These are phyloP conservation scores for Eleusine indica DNA, from an alignment of 176 grass and related monocot species.

Conservation along the genomic window DNA sequence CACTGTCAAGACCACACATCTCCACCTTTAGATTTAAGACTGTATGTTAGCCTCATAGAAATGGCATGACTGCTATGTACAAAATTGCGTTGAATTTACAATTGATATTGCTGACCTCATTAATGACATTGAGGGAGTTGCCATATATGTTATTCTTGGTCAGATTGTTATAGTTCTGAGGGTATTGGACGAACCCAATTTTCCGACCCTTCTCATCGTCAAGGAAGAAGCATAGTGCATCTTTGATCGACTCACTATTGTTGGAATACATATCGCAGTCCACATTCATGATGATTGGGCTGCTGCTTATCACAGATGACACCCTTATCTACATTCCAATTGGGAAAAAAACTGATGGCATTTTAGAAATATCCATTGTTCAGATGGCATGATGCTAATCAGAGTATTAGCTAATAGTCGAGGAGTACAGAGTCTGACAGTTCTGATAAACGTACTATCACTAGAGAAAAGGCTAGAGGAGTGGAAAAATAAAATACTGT, in stretches of 20 bases:
- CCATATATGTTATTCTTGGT: constrained; percentile 71
- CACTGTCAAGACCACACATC: constrained; percentile 50
- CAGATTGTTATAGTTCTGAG: constrained; percentile 71
- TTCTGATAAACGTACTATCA: no score
- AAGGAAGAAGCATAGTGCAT: constrained; percentile 74
- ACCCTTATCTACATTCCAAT: constrained; percentile 66
- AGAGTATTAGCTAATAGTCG: no score
- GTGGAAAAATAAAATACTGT: no score
- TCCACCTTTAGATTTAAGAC: constrained; percentile 59
- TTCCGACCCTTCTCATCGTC: constrained; percentile 77
- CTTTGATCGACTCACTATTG: constrained; percentile 62
- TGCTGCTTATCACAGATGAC: constrained; percentile 82
- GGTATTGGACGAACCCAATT: constrained; percentile 70
- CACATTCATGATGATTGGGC: constrained; percentile 77
- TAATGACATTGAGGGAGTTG: constrained; percentile 52
- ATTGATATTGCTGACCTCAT: constrained; percentile 41
- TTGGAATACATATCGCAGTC: constrained; percentile 97
- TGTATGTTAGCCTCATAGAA: constrained; percentile 1
- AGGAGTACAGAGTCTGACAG: no score
- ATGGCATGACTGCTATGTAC: background rate
- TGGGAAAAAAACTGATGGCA: background rate
- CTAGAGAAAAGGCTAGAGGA: no score
- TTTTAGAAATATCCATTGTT: background rate
- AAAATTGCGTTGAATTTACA: constrained; percentile 17
- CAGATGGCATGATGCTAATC: background rate